These are phyloP conservation scores for Paracoccidioides lutzii DNA, from an alignment of 2,329 filamentous ascomycete species.

Conservation along the genomic window DNA sequence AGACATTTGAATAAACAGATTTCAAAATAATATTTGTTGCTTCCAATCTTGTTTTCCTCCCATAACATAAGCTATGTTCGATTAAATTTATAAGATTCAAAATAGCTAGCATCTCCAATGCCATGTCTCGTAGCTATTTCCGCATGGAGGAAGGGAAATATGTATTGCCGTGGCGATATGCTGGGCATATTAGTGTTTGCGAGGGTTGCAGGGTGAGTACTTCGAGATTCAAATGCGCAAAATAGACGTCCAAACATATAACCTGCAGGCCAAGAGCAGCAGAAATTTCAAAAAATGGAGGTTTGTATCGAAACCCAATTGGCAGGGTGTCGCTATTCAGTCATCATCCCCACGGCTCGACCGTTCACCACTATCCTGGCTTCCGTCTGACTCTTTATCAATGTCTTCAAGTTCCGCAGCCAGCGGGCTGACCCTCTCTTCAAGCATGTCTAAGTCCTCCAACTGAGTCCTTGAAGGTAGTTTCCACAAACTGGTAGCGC, in stretches of 20 bases:
- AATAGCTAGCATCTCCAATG: too few relatives aligned
- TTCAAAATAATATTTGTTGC: not conserved
- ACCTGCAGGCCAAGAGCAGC: not conserved
- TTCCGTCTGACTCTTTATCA: constrained; percentile 22
- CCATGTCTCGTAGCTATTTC: not conserved
- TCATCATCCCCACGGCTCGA: constrained; percentile 15
- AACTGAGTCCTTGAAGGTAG: constrained; percentile 68
- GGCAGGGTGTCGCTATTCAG: constrained; percentile 12
- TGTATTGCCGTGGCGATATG: not conserved
- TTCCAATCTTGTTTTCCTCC: too few relatives aligned
- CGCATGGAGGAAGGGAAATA: not conserved
- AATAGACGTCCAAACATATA: too few relatives aligned
- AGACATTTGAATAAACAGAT: not conserved
- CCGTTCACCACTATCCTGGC: constrained; percentile 14
- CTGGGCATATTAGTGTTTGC: too few relatives aligned
- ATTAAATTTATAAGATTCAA: too few relatives aligned
- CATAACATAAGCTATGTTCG: too few relatives aligned
- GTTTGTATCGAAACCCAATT: not conserved
- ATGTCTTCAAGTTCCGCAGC: constrained; percentile 48
- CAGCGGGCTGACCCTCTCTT: constrained; percentile 71
- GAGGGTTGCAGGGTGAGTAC: not conserved
- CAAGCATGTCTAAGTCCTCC: constrained; percentile 79
- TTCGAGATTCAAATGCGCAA: not conserved
- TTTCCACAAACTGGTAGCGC: constrained; percentile 85
- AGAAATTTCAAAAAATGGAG: not conserved